phyloP scores from a whole-genome alignment of 202 grass and related monocot genomes.

The Panicum virgatum region DNA sequence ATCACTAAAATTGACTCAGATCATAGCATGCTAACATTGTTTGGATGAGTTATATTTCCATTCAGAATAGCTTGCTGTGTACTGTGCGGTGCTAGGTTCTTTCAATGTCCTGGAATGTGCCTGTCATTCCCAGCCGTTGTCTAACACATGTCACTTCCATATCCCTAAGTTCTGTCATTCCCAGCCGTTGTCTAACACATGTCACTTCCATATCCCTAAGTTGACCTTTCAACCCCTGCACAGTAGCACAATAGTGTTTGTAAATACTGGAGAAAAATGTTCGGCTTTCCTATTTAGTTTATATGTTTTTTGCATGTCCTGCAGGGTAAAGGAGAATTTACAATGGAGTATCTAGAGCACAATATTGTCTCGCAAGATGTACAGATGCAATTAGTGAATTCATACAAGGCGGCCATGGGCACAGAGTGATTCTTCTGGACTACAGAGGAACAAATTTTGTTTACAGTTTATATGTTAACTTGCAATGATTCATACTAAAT shows the following conservation, averaged over 20 bases:
- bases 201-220: not conserved
- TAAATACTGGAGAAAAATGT: not conserved
- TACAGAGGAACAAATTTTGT: not conserved
- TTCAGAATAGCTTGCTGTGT: not conserved
- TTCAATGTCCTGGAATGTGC: not conserved
- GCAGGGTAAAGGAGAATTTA: slow-evolving; percentile 99
- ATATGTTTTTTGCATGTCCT: slow-evolving; percentile 4
- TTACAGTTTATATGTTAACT: not conserved
- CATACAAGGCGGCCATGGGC: slow-evolving; percentile 66
- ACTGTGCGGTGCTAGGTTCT: not conserved
- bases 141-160: not conserved
- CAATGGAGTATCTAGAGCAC: slow-evolving; percentile 98
- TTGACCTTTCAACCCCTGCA: not conserved
- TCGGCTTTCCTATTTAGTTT: slow-evolving; percentile 5
- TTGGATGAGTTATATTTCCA: not conserved
- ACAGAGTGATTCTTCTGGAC: slow-evolving; percentile 45
- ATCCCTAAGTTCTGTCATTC: not conserved
- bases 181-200: not conserved
- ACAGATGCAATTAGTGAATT: slow-evolving; percentile 81
- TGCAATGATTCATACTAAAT: slow-evolving; percentile 25
- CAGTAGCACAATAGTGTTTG: not conserved
- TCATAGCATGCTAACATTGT: too few species aligned
- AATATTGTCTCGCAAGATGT: slow-evolving; percentile 84
- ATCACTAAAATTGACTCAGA: too few species aligned
- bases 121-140: not conserved